A percentile compares a stretch with the other conserved stretches of the same genome.
phyloP scores from a whole-genome alignment of 441 rosid genomes.

The Flueggea neowawraea region DNA sequence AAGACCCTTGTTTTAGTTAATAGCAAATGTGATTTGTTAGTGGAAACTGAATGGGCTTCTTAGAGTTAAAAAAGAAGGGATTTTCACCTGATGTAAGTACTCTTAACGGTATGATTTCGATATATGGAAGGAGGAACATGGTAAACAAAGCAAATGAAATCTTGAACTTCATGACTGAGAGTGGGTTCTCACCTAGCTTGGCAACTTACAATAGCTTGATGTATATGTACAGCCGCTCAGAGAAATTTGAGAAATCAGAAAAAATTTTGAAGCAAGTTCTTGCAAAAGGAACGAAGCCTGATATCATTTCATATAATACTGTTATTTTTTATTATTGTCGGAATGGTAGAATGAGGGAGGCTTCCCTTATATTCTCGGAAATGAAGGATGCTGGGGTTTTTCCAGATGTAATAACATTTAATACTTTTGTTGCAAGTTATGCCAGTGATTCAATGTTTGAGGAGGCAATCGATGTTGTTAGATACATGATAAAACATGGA shows the following conservation, averaged over 20 bases:
- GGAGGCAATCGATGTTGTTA: slow-evolving; percentile 71
- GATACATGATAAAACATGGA: slow-evolving; percentile 70
- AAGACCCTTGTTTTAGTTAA: slow-evolving; percentile 87
- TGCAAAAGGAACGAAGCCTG: slow-evolving; percentile 72
- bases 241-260: slow-evolving; percentile 64
- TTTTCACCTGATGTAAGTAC: slow-evolving; percentile 71
- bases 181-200: slow-evolving; percentile 71
- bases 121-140: slow-evolving; percentile 91
- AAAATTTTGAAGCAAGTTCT: slow-evolving; percentile 58
- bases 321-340: slow-evolving; percentile 82
- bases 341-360: slow-evolving; percentile 88
- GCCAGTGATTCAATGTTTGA: slow-evolving; percentile 85
- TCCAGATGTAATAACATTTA: slow-evolving; percentile 84
- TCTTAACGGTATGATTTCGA: slow-evolving; percentile 83
- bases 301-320: slow-evolving; percentile 82
- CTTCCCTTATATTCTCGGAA: slow-evolving; percentile 69
- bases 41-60: slow-evolving; percentile 76
- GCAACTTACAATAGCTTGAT: slow-evolving; percentile 89
- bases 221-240: slow-evolving; percentile 85
- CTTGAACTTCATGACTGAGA: slow-evolving; percentile 70
- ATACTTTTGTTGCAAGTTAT: slow-evolving; percentile 76
- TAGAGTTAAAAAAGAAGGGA: slow-evolving; percentile 65
- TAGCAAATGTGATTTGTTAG: slow-evolving; percentile 73
- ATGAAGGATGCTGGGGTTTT: slow-evolving; percentile 59
- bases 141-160: slow-evolving; percentile 61